These are phyloP conservation scores for Neoascochyta sp. DNA, from an alignment of 2,329 filamentous ascomycete genomes.

Conservation along the genomic window DNA sequence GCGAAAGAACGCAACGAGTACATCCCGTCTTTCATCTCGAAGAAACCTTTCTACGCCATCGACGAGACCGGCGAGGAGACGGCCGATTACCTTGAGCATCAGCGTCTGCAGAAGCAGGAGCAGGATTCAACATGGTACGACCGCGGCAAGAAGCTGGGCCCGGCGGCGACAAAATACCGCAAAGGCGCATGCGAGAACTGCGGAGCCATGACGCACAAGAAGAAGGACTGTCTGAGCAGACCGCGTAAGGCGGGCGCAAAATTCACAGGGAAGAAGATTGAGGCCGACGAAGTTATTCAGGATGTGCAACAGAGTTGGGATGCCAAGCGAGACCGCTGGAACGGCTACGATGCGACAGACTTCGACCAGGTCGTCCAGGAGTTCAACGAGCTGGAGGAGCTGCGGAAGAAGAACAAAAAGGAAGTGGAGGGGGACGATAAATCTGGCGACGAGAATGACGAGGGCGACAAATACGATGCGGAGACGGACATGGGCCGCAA, in stretches of 20 bases:
- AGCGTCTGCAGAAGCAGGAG: slow-evolving; percentile 71
- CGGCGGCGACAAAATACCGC: slow-evolving; percentile 91
- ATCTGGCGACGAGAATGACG: slow-evolving; percentile 48
- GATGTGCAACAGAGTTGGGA: slow-evolving; percentile 91
- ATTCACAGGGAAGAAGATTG: slow-evolving; percentile 89
- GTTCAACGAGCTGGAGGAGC: slow-evolving; percentile 78
- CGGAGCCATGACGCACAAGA: slow-evolving; percentile 93
- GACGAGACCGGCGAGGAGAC: slow-evolving; percentile 63
- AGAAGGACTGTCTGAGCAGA: slow-evolving; percentile 85
- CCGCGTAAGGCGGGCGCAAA: slow-evolving; percentile 86
- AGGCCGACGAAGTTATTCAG: slow-evolving; percentile 84
- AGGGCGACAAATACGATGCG: slow-evolving; percentile 72
- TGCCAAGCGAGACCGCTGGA: slow-evolving; percentile 96
- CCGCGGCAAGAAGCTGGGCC: slow-evolving; percentile 76
- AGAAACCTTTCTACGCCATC: slow-evolving; percentile 92
- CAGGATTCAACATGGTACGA: slow-evolving; percentile 86
- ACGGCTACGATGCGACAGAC: slow-evolving; percentile 89
- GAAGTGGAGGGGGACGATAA: slow-evolving; percentile 43
- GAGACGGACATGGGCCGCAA: slow-evolving; percentile 96
- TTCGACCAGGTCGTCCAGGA: slow-evolving; percentile 85
- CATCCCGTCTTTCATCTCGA: slow-evolving; percentile 96
- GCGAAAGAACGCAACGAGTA: slow-evolving; percentile 94
- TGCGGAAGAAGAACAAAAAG: slow-evolving; percentile 53
- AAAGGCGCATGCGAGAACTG: slow-evolving; percentile 99
- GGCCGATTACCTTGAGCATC: slow-evolving; percentile 92